These are phyloP conservation scores for Fonsecaea monophora DNA, from an alignment of 2,329 filamentous ascomycete genomes.

Conservation along the genomic window DNA sequence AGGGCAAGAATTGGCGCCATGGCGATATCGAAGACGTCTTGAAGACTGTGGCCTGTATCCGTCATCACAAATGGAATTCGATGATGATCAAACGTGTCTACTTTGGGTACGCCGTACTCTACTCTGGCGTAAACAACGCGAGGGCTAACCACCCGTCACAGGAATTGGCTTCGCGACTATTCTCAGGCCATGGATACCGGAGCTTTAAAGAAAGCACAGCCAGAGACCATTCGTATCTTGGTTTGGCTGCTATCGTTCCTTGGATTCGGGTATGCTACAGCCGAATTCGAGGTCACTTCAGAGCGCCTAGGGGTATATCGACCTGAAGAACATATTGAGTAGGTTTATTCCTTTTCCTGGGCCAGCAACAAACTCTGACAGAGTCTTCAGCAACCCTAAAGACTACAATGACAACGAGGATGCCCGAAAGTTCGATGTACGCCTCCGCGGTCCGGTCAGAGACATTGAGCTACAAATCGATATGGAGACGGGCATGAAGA, in stretches of 20 bases:
- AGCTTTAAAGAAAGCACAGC: constrained; percentile 77
- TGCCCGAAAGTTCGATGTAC: constrained; percentile 79
- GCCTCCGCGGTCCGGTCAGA: constrained; percentile 80
- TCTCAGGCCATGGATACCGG: constrained; percentile 83
- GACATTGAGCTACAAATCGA: constrained; percentile 76
- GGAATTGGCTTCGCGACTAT: constrained; percentile 84
- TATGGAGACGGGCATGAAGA: constrained; percentile 89
- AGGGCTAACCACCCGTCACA: constrained; percentile 16
- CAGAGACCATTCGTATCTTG: constrained; percentile 77
- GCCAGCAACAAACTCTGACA: constrained; percentile 57
- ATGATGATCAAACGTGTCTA: constrained; percentile 77
- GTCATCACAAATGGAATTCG: constrained; percentile 83
- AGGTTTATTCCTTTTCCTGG: constrained; percentile 30
- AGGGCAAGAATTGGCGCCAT: constrained; percentile 62
- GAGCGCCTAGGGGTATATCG: constrained; percentile 81
- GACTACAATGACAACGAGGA: constrained; percentile 87
- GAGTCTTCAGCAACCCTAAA: constrained; percentile 67
- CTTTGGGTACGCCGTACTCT: constrained; percentile 61
- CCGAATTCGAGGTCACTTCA: constrained; percentile 82
- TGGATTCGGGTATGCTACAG: constrained; percentile 83
- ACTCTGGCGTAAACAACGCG: neutral
- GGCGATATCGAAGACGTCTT: constrained; percentile 81
- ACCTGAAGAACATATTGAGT: constrained; percentile 68
- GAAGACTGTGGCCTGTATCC: constrained; percentile 75
- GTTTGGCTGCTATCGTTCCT: constrained; percentile 84